These are phyloP conservation scores for Leccinum griseonigrum DNA, from an alignment of 1,284 basidiomycete genomes.

Conservation along the genomic window DNA sequence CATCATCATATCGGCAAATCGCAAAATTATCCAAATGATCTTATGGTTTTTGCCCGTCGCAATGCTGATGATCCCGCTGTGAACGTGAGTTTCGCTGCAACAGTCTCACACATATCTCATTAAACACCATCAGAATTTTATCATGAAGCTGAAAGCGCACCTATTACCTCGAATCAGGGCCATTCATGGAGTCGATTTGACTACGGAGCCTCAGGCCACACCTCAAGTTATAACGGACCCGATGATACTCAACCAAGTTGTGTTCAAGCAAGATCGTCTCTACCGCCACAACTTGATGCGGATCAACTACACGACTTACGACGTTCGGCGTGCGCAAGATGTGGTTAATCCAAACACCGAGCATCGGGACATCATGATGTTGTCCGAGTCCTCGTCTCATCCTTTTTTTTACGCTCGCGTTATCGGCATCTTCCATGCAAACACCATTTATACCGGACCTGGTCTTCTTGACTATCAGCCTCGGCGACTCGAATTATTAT, in stretches of 20 bases:
- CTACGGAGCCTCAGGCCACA: background rate
- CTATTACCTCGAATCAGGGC: background rate
- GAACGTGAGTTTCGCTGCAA: background rate
- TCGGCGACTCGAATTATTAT: background rate
- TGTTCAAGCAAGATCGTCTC: background rate
- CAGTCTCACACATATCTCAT: background rate
- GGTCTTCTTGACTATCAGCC: background rate
- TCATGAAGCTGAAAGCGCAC: background rate
- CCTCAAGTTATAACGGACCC: background rate
- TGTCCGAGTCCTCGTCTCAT: background rate
- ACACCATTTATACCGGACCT: background rate
- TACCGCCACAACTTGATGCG: background rate
- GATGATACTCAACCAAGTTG: background rate
- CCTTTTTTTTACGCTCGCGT: background rate
- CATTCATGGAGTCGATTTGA: background rate
- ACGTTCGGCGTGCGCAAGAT: background rate
- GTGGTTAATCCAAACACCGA: background rate
- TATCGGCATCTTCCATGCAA: background rate
- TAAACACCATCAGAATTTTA: background rate
- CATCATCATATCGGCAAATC: background rate
- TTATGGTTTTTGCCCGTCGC: background rate
- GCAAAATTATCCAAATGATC: background rate
- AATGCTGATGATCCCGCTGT: background rate
- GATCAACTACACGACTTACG: background rate
- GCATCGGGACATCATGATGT: background rate